Percentiles rank a stretch among this genome's conserved stretches.
phyloP scores from a whole-genome alignment of 257 asterid genomes.

The Ilex asprella region DNA sequence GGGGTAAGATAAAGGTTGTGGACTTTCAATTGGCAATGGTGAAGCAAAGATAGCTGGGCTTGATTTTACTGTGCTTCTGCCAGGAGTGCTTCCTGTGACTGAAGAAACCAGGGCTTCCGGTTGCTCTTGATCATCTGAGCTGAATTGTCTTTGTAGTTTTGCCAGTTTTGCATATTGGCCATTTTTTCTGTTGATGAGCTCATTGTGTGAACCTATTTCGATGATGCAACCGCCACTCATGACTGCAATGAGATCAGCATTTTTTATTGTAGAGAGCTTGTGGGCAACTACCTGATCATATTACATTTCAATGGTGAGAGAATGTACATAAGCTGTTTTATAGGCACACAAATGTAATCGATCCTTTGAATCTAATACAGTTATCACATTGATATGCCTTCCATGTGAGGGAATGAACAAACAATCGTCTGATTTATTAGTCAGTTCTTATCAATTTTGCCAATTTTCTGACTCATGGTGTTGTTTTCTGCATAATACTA shows the following conservation, averaged over 20 bases:
- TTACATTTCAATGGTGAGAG: background rate
- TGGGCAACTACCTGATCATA: constrained; percentile 77
- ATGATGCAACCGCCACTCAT: constrained; percentile 43
- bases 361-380: no score
- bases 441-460: no score
- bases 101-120: constrained; percentile 30
- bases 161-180: constrained; percentile 61
- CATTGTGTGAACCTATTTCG: constrained; percentile 64
- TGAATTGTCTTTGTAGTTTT: constrained; percentile 58
- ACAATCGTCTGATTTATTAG: no score
- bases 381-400: no score
- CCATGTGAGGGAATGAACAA: no score
- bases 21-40: constrained; percentile 24
- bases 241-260: constrained; percentile 68
- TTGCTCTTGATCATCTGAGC: constrained; percentile 51
- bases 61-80: constrained; percentile 45
- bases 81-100: constrained; percentile 43
- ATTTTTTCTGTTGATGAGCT: constrained; percentile 38
- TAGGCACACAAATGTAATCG: no score
- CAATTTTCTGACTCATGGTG: no score
- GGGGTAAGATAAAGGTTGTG: constrained; percentile 26
- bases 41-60: constrained; percentile 53
- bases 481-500: no score
- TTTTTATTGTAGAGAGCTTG: constrained; percentile 73
- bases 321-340: no score